Percentiles rank a stretch among this genome's conserved stretches.
phyloP scores from a whole-genome alignment of 23 red algal species.

The Gracilaria domingensis region DNA sequence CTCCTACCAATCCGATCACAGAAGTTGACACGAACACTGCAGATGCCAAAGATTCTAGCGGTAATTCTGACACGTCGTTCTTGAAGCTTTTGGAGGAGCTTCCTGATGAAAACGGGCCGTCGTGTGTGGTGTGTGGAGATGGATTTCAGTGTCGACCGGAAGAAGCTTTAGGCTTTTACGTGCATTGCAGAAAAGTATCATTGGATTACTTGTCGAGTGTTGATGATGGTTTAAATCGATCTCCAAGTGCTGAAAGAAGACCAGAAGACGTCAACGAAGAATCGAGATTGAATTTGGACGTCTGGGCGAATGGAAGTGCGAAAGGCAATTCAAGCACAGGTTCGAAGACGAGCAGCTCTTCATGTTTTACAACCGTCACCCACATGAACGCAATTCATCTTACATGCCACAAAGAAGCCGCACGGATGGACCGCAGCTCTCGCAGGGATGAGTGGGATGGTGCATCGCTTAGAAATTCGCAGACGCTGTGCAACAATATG shows the following conservation, averaged over 20 bases:
- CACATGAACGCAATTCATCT: constrained; percentile 80
- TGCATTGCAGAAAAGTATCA: constrained; percentile 60
- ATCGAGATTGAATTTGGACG: constrained; percentile 7
- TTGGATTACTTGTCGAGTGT: constrained; percentile 35
- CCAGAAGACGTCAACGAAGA: background rate
- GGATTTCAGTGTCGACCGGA: constrained; percentile 71
- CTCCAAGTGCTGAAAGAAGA: background rate
- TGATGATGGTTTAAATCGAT: background rate
- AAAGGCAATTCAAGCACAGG: background rate
- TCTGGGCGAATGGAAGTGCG: constrained; percentile 46
- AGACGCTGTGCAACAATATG: constrained; percentile 81
- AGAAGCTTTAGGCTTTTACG: constrained; percentile 75
- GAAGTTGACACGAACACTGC: background rate
- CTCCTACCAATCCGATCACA: background rate
- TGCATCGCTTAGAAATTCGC: constrained; percentile 74
- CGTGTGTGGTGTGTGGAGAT: constrained; percentile 88
- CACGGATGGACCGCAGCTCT: constrained; percentile 57
- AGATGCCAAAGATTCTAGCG: constrained; percentile 8
- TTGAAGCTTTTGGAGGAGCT: constrained; percentile 71
- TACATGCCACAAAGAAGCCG: constrained; percentile 73
- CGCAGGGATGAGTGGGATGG: constrained; percentile 86
- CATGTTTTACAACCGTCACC: constrained; percentile 70
- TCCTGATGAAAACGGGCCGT: constrained; percentile 71
- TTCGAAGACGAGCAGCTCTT: constrained; percentile 30
- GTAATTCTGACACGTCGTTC: constrained; percentile 14